Evolutionary conservation across 306 rosid genomes (phyloP).

Genomic region (Vigna nakashimae): DNA sequence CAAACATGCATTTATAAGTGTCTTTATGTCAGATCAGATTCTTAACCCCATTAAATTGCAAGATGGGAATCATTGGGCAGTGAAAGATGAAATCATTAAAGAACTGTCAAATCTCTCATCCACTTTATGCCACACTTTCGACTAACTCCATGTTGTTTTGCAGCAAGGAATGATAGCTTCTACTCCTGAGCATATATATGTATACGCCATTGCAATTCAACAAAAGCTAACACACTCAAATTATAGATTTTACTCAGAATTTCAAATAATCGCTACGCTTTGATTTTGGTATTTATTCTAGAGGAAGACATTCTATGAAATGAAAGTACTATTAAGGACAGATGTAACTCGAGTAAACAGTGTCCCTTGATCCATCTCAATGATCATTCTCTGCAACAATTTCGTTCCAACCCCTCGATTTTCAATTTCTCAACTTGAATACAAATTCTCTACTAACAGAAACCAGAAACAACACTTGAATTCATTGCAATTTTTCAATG

Average conservation of each 20-base stretch:
- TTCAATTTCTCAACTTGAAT: slow-evolving; percentile 1
- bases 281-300: background rate
- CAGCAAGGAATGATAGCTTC: background rate
- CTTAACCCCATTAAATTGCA: slow-evolving; percentile 6
- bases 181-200: slow-evolving; percentile 7
- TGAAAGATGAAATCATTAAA: slow-evolving; percentile 6
- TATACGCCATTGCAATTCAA: slow-evolving; percentile 3
- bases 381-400: background rate
- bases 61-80: slow-evolving; percentile 4
- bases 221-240: background rate
- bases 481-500: slow-evolving; percentile 1
- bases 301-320: slow-evolving; percentile 12
- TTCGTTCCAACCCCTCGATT: background rate
- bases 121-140: slow-evolving; percentile 1
- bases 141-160: background rate
- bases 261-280: slow-evolving; percentile 1
- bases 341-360: slow-evolving; percentile 1
- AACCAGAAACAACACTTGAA: background rate
- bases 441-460: background rate
- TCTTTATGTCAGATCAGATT: slow-evolving; percentile 13
- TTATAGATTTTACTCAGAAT: slow-evolving; percentile 6
- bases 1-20: background rate
- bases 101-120: slow-evolving; percentile 12
- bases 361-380: slow-evolving; percentile 28
- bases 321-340: background rate